A percentile compares a stretch with the other conserved stretches of the same genome.
These are phyloP conservation scores for Rhodotorula sp. DNA, from an alignment of 1,284 basidiomycete genomes.

Conservation along the genomic window DNA sequence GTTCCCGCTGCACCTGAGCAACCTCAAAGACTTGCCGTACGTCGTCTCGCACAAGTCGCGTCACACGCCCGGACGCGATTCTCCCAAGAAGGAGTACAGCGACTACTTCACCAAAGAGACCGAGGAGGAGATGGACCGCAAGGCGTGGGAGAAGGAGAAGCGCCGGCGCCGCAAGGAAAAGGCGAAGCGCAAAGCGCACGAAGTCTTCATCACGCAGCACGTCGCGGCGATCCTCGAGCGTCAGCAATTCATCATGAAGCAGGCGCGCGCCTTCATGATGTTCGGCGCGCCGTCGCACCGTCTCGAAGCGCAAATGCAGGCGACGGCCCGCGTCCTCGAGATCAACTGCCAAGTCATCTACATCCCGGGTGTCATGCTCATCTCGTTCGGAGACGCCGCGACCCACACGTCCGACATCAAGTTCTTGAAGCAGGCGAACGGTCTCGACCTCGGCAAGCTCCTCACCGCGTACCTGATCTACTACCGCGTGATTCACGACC, in stretches of 20 bases:
- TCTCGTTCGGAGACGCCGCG: conserved; percentile 73
- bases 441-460: conserved; percentile 74
- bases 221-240: conserved; percentile 62
- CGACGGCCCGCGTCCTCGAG: conserved; percentile 80
- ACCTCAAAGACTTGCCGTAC: conserved; percentile 30
- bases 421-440: conserved; percentile 72
- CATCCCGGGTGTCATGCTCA: conserved; percentile 66
- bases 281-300: conserved; percentile 89
- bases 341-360: conserved; percentile 81
- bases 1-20: conserved; percentile 28
- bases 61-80: conserved; percentile 17
- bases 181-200: conserved; percentile 69
- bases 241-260: conserved; percentile 87
- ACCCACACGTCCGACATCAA: conserved; percentile 85
- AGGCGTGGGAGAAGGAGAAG: conserved; percentile 58
- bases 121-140: conserved; percentile 53
- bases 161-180: conserved; percentile 53
- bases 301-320: conserved; percentile 80
- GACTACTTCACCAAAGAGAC: conserved; percentile 51
- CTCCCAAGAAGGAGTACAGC: conserved; percentile 32
- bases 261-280: conserved; percentile 90
- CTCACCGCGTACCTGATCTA: conserved; percentile 73
- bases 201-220: conserved; percentile 58
- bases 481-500: conserved; percentile 66
- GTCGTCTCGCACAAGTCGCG: conserved; percentile 9